Base-by-base conservation (phyloP, 75 land plant genomes). In the Adiantum capillusveneris region DNA sequence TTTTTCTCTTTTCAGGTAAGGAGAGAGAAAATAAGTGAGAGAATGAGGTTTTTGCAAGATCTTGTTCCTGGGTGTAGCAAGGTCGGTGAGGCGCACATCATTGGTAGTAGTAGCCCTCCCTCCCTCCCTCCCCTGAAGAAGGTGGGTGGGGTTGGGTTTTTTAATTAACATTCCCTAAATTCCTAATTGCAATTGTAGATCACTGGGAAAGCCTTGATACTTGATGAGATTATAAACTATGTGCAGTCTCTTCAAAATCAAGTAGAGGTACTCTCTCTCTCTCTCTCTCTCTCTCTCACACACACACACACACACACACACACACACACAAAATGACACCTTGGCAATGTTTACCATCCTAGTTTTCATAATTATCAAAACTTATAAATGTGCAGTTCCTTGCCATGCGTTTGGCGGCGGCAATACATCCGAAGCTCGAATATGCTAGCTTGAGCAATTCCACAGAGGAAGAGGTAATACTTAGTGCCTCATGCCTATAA, bases 221-320 rank as follows among this genome's bases (percentile, higher is more conserved):
- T 92, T 11, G 97, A 92, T 43, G 97, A 92, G 74, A 92, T 92
- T 36, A 92, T 92, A 63, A 92, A 92, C 62, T 92, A 92, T 59
- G 97, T 92, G 2, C 94, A 92, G 60, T 88, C 90, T 29, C 81
- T 90, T 24, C 97, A 92, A 59, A 65, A 82, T 62, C 98, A 92
- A 81, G 88, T 92, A n/a, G 98, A 92, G 85, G 97, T 92, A 79
- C 44, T 34, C 42, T 0, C 16, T 45, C n/a, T 25, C 12, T 36
- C 37, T 5, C 9, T 25, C 29, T 56, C 57, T 56, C 29, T 7
- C 57, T n/a, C n/a, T n/a, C n/a, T n/a, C n/a, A n/a, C n/a, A n/a
- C n/a, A n/a, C n/a, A n/a, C n/a, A n/a, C n/a, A n/a, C n/a, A n/a
- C n/a, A n/a, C n/a, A n/a, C n/a, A n/a, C n/a, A n/a, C n/a, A n/a